A percentile compares a stretch with the other conserved stretches of the same genome.
Conservation (phyloP, 2,329 filamentous ascomycete species). For the Penicillium crustosum region DNA sequence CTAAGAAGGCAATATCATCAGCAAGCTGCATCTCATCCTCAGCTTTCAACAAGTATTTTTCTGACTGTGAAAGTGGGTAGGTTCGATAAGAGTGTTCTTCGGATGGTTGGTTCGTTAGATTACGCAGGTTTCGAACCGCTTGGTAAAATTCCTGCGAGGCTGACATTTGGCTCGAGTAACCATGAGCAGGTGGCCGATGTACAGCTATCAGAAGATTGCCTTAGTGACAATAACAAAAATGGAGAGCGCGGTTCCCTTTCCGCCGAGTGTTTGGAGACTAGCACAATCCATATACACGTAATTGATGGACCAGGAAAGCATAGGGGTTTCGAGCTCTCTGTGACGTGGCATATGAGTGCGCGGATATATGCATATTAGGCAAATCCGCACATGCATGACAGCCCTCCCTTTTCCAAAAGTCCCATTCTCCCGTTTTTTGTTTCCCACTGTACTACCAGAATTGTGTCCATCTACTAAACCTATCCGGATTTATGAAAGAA, state of each 20-base stretch:
- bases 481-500: neutral
- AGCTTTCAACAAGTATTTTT: neutral
- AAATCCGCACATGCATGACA: neutral
- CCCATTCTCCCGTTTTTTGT: neutral
- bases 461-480: neutral
- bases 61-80: neutral
- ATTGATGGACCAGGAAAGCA: neutral
- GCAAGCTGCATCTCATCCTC: neutral
- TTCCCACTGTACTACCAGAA: neutral
- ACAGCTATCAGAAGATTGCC: neutral
- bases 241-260: neutral
- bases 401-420: neutral
- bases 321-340: neutral
- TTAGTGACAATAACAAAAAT: neutral
- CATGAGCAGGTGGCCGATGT: neutral
- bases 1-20: neutral
- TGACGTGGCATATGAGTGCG: neutral
- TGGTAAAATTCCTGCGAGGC: neutral
- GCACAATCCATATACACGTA: neutral
- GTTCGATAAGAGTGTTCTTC: neutral
- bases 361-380: neutral
- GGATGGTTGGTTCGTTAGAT: neutral
- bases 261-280: neutral
- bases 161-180: neutral
- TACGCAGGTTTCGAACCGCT: neutral